These are phyloP conservation scores for Monosporascus sp. DNA, from an alignment of 2,329 filamentous ascomycete genomes.

Conservation along the genomic window DNA sequence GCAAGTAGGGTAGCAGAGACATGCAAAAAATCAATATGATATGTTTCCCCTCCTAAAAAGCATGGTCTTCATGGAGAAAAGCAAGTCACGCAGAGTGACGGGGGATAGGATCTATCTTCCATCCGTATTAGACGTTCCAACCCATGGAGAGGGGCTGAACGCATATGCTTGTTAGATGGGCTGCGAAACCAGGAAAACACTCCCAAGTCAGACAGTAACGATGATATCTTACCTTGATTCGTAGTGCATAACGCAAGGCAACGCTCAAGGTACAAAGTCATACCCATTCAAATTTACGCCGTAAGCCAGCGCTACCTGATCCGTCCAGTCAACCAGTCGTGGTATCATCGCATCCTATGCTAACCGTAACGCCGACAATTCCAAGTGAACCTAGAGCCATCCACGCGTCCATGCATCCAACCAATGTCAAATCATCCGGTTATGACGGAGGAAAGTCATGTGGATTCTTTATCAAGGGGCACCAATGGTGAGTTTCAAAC, in stretches of 20 bases:
- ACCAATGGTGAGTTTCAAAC: constrained; percentile 5
- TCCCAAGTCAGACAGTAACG: background rate
- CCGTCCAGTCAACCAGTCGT: background rate
- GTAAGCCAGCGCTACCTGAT: background rate
- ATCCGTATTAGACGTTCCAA: constrained; percentile 50
- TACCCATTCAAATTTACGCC: background rate
- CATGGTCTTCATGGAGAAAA: constrained; percentile 41
- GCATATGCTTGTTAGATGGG: constrained; percentile 50
- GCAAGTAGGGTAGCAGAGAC: no score
- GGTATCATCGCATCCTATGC: constrained; percentile 4
- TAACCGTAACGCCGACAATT: background rate
- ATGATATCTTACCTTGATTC: background rate
- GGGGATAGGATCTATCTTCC: constrained; percentile 44
- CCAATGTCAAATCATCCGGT: background rate
- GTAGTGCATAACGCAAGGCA: background rate
- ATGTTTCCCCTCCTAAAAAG: constrained; percentile 44
- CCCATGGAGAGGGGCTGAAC: constrained; percentile 46
- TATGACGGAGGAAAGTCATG: background rate
- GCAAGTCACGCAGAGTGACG: constrained; percentile 48
- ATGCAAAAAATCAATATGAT: background rate
- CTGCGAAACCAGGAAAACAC: constrained; percentile 1
- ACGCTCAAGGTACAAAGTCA: background rate
- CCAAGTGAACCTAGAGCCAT: constrained; percentile 7
- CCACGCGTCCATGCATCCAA: constrained; percentile 17
- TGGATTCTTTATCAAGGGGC: constrained; percentile 8